phyloP scores from a whole-genome alignment of 306 rosid species.

The Pyrus communis region DNA sequence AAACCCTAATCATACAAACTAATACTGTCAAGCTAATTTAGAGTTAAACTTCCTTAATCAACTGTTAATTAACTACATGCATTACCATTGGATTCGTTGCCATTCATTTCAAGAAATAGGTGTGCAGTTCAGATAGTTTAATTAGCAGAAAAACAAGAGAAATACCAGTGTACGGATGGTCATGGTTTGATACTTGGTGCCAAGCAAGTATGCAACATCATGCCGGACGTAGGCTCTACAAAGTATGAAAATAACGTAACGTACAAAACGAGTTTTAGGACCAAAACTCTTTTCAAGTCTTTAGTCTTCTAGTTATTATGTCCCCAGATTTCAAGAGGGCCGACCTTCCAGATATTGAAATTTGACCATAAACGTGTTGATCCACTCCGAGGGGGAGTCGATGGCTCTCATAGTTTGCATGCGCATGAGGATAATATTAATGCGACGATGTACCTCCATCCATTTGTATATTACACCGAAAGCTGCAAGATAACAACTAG shows the following conservation, averaged over 20 bases:
- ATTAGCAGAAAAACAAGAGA: too few relatives aligned
- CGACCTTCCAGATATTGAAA: background rate
- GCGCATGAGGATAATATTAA: background rate
- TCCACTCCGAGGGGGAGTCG: background rate
- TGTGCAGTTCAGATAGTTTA: too few relatives aligned
- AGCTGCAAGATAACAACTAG: background rate
- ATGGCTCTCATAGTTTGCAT: background rate
- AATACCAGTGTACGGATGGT: background rate
- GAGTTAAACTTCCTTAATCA: background rate
- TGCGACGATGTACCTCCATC: background rate
- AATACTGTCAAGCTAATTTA: background rate
- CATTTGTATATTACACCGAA: background rate
- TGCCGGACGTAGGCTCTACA: background rate
- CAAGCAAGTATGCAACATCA: background rate
- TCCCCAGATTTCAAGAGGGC: background rate
- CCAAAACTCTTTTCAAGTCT: background rate
- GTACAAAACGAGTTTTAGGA: background rate
- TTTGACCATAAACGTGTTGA: background rate
- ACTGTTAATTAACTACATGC: background rate
- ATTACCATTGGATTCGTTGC: background rate
- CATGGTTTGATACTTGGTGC: background rate
- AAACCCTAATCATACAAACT: background rate
- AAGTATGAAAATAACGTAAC: background rate
- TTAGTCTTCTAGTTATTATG: background rate
- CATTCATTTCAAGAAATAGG: background rate